Evolutionary conservation across 2,329 filamentous ascomycete species (phyloP).

Genomic region (Pestalotiopsis sp.): DNA sequence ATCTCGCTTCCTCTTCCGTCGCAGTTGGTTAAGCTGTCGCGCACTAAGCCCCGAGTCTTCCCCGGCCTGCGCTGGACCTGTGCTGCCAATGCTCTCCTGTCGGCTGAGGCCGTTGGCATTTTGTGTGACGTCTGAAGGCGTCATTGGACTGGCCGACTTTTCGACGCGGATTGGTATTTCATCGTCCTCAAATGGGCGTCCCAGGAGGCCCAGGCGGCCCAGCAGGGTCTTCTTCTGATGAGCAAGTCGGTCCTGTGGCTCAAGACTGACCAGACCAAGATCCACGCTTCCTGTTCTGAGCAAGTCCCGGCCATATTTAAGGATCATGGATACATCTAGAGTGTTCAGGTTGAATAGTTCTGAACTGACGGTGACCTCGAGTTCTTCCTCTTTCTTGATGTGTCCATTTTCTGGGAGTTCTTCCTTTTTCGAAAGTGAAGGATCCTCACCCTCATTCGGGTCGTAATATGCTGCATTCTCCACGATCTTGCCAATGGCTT

Average conservation of each 20-base stretch:
- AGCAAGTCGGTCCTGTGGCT: constrained; percentile 75
- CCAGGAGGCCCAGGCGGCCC: constrained; percentile 79
- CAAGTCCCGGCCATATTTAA: constrained; percentile 81
- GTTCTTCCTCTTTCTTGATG: constrained; percentile 64
- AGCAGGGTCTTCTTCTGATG: constrained; percentile 88
- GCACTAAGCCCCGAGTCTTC: constrained; percentile 81
- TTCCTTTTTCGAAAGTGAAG: constrained; percentile 43
- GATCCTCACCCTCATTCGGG: constrained; percentile 74
- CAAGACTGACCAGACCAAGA: constrained; percentile 77
- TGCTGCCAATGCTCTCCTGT: constrained; percentile 35
- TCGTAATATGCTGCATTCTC: constrained; percentile 86
- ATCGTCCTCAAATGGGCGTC: constrained; percentile 83
- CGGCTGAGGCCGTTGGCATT: constrained; percentile 30
- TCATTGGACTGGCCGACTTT: constrained; percentile 44
- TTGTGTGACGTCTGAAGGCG: constrained; percentile 40
- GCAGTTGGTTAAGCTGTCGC: constrained; percentile 89
- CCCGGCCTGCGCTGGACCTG: constrained; percentile 38
- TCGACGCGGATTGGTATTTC: constrained; percentile 68
- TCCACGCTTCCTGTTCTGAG: constrained; percentile 86
- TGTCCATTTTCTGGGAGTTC: constrained; percentile 39
- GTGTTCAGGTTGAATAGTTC: constrained; percentile 71
- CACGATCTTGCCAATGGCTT: constrained; percentile 91
- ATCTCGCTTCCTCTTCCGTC: constrained; percentile 89
- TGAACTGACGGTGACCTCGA: constrained; percentile 44
- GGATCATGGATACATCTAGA: constrained; percentile 76